Evolutionary conservation across 1,139 yeast species (phyloP).

Genomic region (Hyphopichia pseudoburtonii): DNA sequence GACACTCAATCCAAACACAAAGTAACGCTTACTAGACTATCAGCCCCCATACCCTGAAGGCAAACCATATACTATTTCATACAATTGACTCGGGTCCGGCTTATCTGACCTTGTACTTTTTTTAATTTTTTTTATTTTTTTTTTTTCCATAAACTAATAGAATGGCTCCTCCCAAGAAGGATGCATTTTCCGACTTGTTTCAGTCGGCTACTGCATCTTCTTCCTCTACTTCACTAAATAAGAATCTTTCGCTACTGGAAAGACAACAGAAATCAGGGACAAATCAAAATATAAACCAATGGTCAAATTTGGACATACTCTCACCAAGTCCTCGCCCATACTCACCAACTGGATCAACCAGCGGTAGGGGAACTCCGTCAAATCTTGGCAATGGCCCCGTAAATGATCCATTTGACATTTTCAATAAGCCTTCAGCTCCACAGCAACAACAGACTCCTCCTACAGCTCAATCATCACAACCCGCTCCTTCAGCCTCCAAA

Average conservation of each 20-base stretch:
- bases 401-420: conserved; percentile 11
- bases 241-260: conserved; percentile 19
- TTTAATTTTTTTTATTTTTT: no score
- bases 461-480: no score
- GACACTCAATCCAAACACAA: no score
- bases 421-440: conserved; percentile 1
- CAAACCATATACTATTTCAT: no score
- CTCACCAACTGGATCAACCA: conserved; percentile 21
- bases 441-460: no score
- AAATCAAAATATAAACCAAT: conserved; percentile 9
- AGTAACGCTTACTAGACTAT: no score
- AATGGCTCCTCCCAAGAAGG: conserved; percentile 42
- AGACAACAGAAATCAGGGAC: conserved; percentile 14
- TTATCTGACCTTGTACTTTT: no score
- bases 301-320: conserved; percentile 23
- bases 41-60: no score
- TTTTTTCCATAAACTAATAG: background rate
- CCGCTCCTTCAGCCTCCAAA: conserved; percentile 5
- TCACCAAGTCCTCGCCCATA: conserved; percentile 14
- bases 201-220: conserved; percentile 29
- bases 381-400: background rate
- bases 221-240: conserved; percentile 10
- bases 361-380: background rate
- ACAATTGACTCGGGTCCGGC: no score
- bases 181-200: conserved; percentile 49